A percentile compares a stretch with the other conserved stretches of the same genome.
Evolutionary conservation across 148 eudicot genomes (phyloP).

Genomic region (Nyssa sinensis): DNA sequence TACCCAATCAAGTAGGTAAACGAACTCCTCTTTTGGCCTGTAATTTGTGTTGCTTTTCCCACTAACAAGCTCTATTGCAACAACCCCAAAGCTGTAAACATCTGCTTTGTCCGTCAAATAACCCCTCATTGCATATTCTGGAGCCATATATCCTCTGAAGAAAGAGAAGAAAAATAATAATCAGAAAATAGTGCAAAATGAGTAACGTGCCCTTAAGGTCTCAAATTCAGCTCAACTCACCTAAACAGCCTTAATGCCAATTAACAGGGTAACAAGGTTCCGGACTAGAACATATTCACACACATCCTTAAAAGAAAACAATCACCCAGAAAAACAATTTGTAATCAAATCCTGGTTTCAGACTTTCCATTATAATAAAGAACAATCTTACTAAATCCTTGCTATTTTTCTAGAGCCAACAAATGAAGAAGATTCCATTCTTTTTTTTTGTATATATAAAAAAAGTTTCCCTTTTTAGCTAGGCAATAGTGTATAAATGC

Average conservation of each 20-base stretch:
- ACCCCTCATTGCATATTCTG: slow-evolving; percentile 66
- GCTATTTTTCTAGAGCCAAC: background rate
- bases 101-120: slow-evolving; percentile 63
- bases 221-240: background rate
- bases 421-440: background rate
- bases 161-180: background rate
- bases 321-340: background rate
- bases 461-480: background rate
- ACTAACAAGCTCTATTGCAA: slow-evolving; percentile 56
- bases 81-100: slow-evolving; percentile 61
- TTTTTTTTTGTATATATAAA: background rate
- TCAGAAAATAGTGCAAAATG: background rate
- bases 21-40: slow-evolving; percentile 55
- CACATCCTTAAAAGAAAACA: background rate
- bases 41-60: slow-evolving; percentile 60
- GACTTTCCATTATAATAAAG: too few relatives aligned
- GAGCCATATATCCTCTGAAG: slow-evolving; percentile 63
- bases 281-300: background rate
- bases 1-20: slow-evolving; percentile 73
- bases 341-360: too few relatives aligned
- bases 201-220: background rate
- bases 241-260: background rate
- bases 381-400: too few relatives aligned
- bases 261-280: background rate
- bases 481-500: background rate